Evolutionary conservation across 768 basidiomycete species (phyloP).

Genomic region (Suillus hirtellus): DNA sequence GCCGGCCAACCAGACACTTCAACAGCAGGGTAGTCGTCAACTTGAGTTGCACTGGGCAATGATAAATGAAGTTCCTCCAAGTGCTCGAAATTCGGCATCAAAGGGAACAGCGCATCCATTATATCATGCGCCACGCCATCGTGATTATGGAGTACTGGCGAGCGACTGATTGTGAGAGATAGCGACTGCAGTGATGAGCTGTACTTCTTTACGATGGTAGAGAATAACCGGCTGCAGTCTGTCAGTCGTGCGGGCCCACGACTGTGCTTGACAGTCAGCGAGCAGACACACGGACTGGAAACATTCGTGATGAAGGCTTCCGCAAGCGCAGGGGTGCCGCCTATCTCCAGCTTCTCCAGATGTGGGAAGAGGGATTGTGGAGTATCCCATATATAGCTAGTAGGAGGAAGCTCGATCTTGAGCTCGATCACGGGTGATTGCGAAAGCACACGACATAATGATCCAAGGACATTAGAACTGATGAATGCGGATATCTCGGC

Average conservation of each 20-base stretch:
- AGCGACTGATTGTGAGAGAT: conserved; percentile 7
- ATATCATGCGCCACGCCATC: conserved; percentile 7
- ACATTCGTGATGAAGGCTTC: background rate
- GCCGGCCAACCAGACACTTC: conserved; percentile 6
- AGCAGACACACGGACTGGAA: background rate
- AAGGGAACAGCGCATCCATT: conserved; percentile 4
- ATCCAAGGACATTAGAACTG: conserved; percentile 3
- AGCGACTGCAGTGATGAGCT: background rate
- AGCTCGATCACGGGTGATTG: conserved; percentile 8
- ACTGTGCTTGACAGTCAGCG: conserved; percentile 1
- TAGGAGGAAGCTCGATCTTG: conserved; percentile 7
- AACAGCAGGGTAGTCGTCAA: background rate
- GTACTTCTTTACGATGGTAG: background rate
- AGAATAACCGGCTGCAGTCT: conserved; percentile 2
- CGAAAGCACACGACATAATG: conserved; percentile 2
- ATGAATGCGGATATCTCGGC: conserved; percentile 4
- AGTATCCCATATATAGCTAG: background rate
- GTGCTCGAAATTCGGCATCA: conserved; percentile 7
- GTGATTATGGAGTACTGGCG: conserved; percentile 4
- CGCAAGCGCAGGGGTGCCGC: background rate
- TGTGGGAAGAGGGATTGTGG: background rate
- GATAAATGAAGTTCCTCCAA: conserved; percentile 8
- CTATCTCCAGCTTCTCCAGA: conserved; percentile 2
- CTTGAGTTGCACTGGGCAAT: conserved; percentile 3
- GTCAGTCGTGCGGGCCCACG: conserved; percentile 4